These are phyloP conservation scores for Cyanidioschyzon merolae DNA, from an alignment of 23 red algal genomes.

Conservation along the genomic window DNA sequence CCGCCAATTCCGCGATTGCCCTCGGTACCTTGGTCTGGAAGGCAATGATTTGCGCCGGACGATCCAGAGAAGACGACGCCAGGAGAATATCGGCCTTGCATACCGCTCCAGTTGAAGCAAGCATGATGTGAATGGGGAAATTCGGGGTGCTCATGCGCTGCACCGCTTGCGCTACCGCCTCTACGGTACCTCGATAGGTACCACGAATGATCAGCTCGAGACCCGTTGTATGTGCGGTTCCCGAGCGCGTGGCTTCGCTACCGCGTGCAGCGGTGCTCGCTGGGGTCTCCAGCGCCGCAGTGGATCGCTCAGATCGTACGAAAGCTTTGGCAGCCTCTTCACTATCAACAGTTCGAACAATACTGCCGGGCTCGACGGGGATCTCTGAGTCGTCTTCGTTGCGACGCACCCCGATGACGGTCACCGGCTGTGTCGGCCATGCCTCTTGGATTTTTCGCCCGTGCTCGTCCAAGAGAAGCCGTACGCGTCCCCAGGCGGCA, in stretches of 20 bases:
- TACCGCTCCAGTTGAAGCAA: constrained; percentile 47
- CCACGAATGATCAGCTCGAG: constrained; percentile 50
- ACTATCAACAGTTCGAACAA: constrained; percentile 25
- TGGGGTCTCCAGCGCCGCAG: background rate
- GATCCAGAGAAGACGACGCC: constrained; percentile 29
- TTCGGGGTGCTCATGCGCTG: constrained; percentile 32
- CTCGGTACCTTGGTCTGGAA: background rate
- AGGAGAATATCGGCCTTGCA: constrained; percentile 46
- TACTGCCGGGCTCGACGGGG: constrained; percentile 42
- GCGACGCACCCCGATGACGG: constrained; percentile 37
- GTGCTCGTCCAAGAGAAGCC: constrained; percentile 31
- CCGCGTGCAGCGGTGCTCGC: background rate
- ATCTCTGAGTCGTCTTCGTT: background rate
- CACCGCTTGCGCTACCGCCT: constrained; percentile 58
- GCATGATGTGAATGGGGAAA: constrained; percentile 37
- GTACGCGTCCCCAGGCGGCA: constrained; percentile 40
- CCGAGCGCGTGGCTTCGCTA: background rate
- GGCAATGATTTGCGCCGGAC: background rate
- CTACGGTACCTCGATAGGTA: constrained; percentile 50
- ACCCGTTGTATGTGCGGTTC: background rate
- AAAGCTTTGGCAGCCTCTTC: constrained; percentile 32
- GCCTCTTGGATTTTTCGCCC: constrained; percentile 26
- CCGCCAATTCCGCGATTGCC: background rate
- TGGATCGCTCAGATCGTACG: background rate
- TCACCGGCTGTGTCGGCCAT: constrained; percentile 37